Evolutionary conservation across 2,329 filamentous ascomycete species (phyloP).

Genomic region (Huntiella moniliformis): DNA sequence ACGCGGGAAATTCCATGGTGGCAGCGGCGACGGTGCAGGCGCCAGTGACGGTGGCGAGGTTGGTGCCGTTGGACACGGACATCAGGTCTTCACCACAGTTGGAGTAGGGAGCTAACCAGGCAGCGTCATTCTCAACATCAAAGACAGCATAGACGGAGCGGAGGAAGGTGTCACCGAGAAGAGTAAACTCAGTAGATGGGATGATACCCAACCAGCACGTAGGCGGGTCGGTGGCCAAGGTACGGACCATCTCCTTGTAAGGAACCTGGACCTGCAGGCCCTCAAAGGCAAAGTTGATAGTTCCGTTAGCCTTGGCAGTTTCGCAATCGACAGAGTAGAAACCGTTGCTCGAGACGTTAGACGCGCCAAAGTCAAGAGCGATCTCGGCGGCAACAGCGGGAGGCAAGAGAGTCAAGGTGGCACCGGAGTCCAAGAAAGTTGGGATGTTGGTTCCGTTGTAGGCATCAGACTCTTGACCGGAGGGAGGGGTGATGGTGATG

Average conservation of each 20-base stretch:
- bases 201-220: constrained; percentile 32
- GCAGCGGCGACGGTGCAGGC: constrained; percentile 2
- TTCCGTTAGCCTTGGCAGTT: constrained; percentile 22
- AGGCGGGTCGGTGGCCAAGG: constrained; percentile 13
- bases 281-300: constrained; percentile 30
- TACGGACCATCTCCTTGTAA: constrained; percentile 25
- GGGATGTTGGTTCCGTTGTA: constrained; percentile 25
- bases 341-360: constrained; percentile 20
- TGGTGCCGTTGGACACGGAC: constrained; percentile 7
- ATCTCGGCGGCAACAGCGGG: constrained; percentile 31
- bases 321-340: constrained; percentile 30
- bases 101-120: constrained; percentile 31
- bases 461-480: constrained; percentile 14
- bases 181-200: constrained; percentile 26
- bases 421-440: constrained; percentile 53
- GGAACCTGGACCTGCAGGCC: constrained; percentile 30
- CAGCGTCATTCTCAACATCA: constrained; percentile 28
- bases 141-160: constrained; percentile 35
- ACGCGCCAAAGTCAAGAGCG: constrained; percentile 29
- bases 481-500: constrained; percentile 24
- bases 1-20: not conserved
- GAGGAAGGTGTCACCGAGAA: constrained; percentile 36
- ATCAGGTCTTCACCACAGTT: constrained; percentile 25
- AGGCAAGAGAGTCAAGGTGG: constrained; percentile 49
- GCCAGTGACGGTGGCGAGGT: constrained; percentile 10